Base-by-base conservation (phyloP, 2,329 filamentous ascomycete genomes). In the Leptographium procerum region DNA sequence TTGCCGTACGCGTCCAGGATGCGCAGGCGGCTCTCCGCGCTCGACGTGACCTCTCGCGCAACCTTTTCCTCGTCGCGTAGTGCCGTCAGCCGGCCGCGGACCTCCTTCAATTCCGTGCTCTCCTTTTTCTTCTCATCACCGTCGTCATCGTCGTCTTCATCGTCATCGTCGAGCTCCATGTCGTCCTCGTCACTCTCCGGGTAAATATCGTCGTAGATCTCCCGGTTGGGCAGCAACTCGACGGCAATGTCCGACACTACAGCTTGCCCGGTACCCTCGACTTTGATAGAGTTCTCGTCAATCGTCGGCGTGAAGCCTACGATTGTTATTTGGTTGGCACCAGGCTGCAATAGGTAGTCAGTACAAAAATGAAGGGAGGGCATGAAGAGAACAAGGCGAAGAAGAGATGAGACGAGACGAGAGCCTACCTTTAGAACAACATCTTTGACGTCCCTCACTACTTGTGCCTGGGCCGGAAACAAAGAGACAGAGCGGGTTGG, bases 221-320 rank as follows among this genome's bases (percentile, higher is more conserved):
- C 78, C 19, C 70, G 72, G 61, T 84, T 83, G 2, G 77, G 76
- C 11, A 85, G 70, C 8, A 80, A 71, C 60, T 85, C 78, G 47
- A 86, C 77, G 11, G 79, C 76, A 61, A 87, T 84, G 64, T 88
- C 83, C 13, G 78, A 80, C 64, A 85, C 81, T 55, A 77, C 77
- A 10, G 80, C 82, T 0, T 75, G 67, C n/a, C 81, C 80, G 56
- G 75, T 76, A 52, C 81, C 81, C 63, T 84, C 80, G 36, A 85
- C 75, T 63, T 82, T 82, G 69, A 85, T 79, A 11, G 78, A 81
- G 63, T 80, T 73, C 64, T 79, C 73, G 63, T 83, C 77, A 10
- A 78, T 73, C 1, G 73, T 76, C 2, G 79, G 77, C 10, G 80
- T 75, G 43, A 84, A 68, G 6, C 80, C 82, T 51, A 77, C 68